Evolutionary conservation across 202 grass and related monocot species (phyloP), one percentile per base, ranked within the genome.

Genomic region (Zoysia matrella): DNA sequence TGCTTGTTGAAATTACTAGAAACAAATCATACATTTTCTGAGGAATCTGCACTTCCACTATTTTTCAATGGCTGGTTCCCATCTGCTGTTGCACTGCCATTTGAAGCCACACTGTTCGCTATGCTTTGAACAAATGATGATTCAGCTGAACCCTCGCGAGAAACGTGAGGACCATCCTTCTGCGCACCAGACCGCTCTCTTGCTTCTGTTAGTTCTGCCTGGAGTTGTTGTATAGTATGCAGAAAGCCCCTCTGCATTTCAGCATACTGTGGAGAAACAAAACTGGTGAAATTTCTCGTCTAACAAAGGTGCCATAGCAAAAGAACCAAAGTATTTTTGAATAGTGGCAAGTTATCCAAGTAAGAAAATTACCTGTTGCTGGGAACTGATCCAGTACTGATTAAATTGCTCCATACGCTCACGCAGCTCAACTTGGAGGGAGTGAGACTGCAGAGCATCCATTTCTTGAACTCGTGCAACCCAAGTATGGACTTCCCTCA

Each of bases 401-500:
- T 88, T 88, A 82, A 99, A 99, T 67, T 99, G 96, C 62, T 99
- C 96, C 79, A 86, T 92, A 49, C 93, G 92, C 22, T 99, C 96
- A 3, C 93, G 89, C 67, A 99, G 65, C 63, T 99, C 96, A 84
- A 79, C 78, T 89, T 99, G 96, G 13, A 99, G 69, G 15, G 88
- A 84, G 68, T 98, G 95, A 39, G 89, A 93, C 66, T 99, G 92
- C 61, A 99, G 89, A 67, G 78, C 89, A 88, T 99, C 96, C 87
- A 95, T 92, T 80, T 99, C 96, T 92, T 90, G 96, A 79, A 93
- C 92, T 76, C 91, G 86, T 79, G 88, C 9, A 74, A 99, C 87
- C 96, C 96, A 99, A 74, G 90, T 62, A 82, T 99, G 96, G 44
- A 87, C 96, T 71, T 99, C 96, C 78, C 96, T 99, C 75, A 99